Base-by-base conservation (phyloP, 257 asterid genomes). In the Ilex aquifolium region DNA sequence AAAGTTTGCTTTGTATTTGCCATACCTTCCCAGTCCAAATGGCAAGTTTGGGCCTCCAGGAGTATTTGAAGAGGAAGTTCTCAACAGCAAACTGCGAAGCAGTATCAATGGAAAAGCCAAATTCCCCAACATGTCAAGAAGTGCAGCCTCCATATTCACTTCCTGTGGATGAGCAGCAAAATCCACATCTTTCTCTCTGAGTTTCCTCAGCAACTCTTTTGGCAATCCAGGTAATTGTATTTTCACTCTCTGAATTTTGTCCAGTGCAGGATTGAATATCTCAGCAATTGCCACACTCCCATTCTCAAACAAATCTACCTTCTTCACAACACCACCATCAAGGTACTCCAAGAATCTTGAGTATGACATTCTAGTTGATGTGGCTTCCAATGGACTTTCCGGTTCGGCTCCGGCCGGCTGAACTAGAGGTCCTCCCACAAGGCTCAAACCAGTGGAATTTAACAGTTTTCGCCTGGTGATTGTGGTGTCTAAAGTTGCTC, bases 191-290 rank as follows among this genome's bases (percentile, higher is more conserved):
- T 93, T 93, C 68, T 90, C 99, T 61, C 95, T 77, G 61, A 93
- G 80, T 73, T 93, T 93, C 69, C 88, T 96, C 60, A 93, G 97
- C 56, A 93, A 95, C 85, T 90, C 99, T 21, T 21, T 75, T 93
- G 99, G 80, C 88, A 93, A 89, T 54, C 97, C 99, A 12, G 99
- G 99, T 59, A 93, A 88, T 60, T 93, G 97, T 8, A 93, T 95
- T 3, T 93, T 91, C 44, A 93, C 97, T 70, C 96, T 85, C 71
- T 93, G 97, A 52, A 87, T 74, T 51, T 92, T 83, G 65, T 93
- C 96, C 69, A 87, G 71, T 70, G 87, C 97, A 0, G 96, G 99
- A 17, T 95, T 87, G 55, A 90, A 31, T 21, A 96, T 95, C 78
- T 93, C 99, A 44, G 90, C 99, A 51, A 93, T 78, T 60, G 97